Evolutionary conservation across 352 stramenopile genomes (phyloP).

Genomic region (Thalassiosira livingstoniorum): DNA sequence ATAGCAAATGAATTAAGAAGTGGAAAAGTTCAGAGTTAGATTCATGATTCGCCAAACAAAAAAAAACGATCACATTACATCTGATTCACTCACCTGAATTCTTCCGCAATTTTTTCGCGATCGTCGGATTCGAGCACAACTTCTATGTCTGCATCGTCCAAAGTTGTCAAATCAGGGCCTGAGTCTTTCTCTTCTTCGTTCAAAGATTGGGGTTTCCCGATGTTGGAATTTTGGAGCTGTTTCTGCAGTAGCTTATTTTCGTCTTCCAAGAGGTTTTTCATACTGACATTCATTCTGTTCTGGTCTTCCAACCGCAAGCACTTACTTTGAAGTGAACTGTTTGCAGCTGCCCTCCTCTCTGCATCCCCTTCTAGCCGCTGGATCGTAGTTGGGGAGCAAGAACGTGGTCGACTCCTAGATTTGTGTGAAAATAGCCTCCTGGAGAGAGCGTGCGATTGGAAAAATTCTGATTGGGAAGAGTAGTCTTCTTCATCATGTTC

Average conservation of each 20-base stretch:
- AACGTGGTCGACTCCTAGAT: conserved; percentile 56
- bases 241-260: conserved; percentile 78
- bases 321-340: conserved; percentile 63
- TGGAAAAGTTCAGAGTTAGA: too few species aligned
- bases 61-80: too few species aligned
- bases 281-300: conserved; percentile 77
- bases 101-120: conserved; percentile 63
- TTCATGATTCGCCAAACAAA: too few species aligned
- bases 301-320: conserved; percentile 77
- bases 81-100: too few species aligned
- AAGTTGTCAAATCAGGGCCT: conserved; percentile 33
- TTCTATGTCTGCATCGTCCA: conserved; percentile 62
- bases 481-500: conserved; percentile 12
- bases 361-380: conserved; percentile 69
- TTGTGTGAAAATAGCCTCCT: conserved; percentile 31
- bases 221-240: conserved; percentile 59
- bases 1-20: too few species aligned
- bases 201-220: conserved; percentile 41
- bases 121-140: conserved; percentile 73
- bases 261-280: conserved; percentile 77
- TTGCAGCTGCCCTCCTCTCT: conserved; percentile 59
- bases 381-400: conserved; percentile 70
- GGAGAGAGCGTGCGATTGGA: conserved; percentile 42
- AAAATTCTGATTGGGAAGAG: conserved; percentile 32
- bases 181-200: conserved; percentile 52